These are phyloP conservation scores for Puccinia coronata DNA, from an alignment of 1,284 basidiomycete genomes.

Conservation along the genomic window DNA sequence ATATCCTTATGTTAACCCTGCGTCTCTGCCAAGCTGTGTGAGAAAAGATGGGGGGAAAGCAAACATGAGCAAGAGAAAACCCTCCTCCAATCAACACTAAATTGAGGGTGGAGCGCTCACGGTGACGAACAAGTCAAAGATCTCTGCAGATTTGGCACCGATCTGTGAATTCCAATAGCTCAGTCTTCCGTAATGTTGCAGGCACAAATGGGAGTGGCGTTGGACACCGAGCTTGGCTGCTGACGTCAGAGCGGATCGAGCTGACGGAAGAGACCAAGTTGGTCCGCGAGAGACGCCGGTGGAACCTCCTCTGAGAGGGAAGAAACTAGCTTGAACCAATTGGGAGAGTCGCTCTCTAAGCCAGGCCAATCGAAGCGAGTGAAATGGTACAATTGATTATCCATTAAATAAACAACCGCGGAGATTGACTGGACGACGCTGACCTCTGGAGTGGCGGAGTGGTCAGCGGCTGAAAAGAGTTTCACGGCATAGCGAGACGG, in stretches of 20 bases:
- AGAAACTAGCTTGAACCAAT: conserved; percentile 80
- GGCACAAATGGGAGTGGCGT: conserved; percentile 62
- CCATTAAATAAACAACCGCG: conserved; percentile 66
- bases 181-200: conserved; percentile 77
- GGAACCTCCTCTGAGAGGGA: conserved; percentile 11
- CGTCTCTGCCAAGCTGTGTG: conserved; percentile 77
- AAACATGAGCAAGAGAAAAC: no score
- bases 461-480: conserved; percentile 67
- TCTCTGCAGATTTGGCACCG: conserved; percentile 85
- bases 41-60: no score
- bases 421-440: neutral
- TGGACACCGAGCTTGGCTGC: conserved; percentile 21
- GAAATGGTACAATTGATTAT: conserved; percentile 84
- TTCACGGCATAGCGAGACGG: conserved; percentile 66
- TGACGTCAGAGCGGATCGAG: conserved; percentile 25
- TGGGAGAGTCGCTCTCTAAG: conserved; percentile 79
- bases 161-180: conserved; percentile 97
- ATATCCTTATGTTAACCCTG: conserved; percentile 95
- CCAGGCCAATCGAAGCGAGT: conserved; percentile 92
- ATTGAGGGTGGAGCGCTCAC: conserved; percentile 60
- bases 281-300: conserved; percentile 29
- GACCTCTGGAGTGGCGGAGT: conserved; percentile 1
- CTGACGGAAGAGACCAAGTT: conserved; percentile 30
- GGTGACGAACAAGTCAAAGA: conserved; percentile 97
- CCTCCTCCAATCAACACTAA: no score